Evolutionary conservation across 2,329 filamentous ascomycete species (phyloP), one percentile per base, ranked within the genome.

Genomic region (Pseudogymnoascus sp.): DNA sequence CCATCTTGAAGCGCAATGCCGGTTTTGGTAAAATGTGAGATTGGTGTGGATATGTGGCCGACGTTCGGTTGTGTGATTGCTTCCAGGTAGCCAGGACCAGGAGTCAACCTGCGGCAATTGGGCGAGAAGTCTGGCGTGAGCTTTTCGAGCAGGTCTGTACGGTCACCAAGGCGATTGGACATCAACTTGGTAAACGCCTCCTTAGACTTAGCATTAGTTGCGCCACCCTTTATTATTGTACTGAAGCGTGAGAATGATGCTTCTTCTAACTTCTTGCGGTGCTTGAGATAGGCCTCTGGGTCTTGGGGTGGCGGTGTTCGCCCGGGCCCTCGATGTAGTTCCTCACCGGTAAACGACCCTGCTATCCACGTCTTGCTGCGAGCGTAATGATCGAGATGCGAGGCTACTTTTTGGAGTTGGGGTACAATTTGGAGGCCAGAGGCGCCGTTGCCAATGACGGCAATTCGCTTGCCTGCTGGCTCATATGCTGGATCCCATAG

Each of bases 281-380:
- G 86, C 19, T 71, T 69, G 2, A 88, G 74, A 67, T 90, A 91
- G 1, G 74, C 77, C 4, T 82, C 74, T 0, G 86, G 83, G 65
- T 90, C 77, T 52, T 81, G 62, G 2, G 62, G 59, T 1, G 75
- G 71, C 87, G 87, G 0, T 77, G 76, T 16, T 82, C 75, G 5
- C 76, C 75, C 63, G 83, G 78, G 23, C 14, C 33, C 58, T 25
- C 62, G n/a, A 30, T 38, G 52, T 12, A 62, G 22, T 6, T 82
- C 75, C 64, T 82, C 75, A 36, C 82, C 78, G 0, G 81, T 82
- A 72, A 85, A 87, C 0, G 84, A 83, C 1, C 82, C 79, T 0
- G 86, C 83, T 22, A 89, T 82, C 86, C 86, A 89, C 0, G 86
- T 89, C 33, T 77, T 80, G 67, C 82, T 86, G 8, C 86, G 77